Evolutionary conservation across 768 basidiomycete species (phyloP).

Genomic region (Boletus vinaceobasis): DNA sequence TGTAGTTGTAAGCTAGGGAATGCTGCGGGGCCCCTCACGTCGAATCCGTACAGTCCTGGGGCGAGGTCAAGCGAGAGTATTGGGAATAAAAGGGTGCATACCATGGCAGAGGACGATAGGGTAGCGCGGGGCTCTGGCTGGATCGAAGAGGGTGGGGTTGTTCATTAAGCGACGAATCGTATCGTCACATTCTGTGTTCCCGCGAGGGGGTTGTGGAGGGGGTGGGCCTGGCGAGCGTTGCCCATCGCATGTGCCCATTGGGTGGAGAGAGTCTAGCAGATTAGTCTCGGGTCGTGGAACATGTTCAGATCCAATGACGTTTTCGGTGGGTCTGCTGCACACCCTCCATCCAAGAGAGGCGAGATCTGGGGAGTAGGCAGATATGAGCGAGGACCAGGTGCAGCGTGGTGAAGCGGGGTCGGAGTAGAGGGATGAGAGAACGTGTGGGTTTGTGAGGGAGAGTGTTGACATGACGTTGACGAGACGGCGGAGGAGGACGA

Average conservation of each 20-base stretch:
- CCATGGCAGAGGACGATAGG: conserved; percentile 97
- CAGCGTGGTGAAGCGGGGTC: background rate
- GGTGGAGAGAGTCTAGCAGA: background rate
- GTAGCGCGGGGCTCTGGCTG: conserved; percentile 74
- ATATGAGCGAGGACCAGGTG: conserved; percentile 17
- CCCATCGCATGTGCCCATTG: conserved; percentile 12
- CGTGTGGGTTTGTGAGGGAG: conserved; percentile 59
- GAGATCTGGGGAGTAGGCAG: background rate
- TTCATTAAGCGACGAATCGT: conserved; percentile 67
- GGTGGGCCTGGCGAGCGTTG: background rate
- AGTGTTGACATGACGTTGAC: conserved; percentile 65
- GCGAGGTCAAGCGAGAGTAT: background rate
- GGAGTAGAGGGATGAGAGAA: background rate
- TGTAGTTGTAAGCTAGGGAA: conserved; percentile 85
- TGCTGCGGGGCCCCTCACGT: conserved; percentile 77
- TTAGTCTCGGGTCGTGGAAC: background rate
- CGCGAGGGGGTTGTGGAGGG: conserved; percentile 17
- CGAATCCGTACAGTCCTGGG: conserved; percentile 91
- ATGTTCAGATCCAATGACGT: background rate
- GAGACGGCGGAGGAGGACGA: conserved; percentile 58
- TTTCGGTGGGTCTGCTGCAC: background rate
- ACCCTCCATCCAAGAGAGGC: background rate
- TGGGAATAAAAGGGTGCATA: conserved; percentile 26
- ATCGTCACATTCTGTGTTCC: conserved; percentile 33
- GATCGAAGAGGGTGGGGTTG: conserved; percentile 77